phyloP scores from a whole-genome alignment of 2,329 filamentous ascomycete species.

The Nannizziopsis arthrosporioides region DNA sequence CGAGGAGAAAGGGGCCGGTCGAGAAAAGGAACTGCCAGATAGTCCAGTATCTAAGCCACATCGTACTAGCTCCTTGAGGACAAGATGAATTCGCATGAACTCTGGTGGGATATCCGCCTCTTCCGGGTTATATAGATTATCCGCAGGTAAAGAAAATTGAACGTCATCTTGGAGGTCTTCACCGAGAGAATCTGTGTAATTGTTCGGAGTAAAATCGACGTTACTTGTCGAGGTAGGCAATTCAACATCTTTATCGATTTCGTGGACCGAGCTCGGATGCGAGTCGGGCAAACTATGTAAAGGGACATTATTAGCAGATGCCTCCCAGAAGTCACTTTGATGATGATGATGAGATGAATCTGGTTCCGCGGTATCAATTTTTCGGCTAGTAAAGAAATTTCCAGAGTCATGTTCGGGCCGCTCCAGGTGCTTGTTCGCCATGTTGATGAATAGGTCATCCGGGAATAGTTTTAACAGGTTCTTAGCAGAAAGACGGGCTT shows the following conservation, averaged over 20 bases:
- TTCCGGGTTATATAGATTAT: conserved; percentile 4
- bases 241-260: background rate
- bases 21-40: background rate
- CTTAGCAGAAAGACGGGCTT: conserved; percentile 59
- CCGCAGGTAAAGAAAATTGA: background rate
- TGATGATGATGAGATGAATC: conserved; percentile 2
- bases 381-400: conserved; percentile 12
- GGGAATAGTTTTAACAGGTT: conserved; percentile 62
- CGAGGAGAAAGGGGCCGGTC: background rate
- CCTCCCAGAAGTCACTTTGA: conserved; percentile 6
- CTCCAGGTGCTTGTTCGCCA: background rate
- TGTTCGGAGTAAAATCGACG: background rate
- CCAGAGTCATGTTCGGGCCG: conserved; percentile 13
- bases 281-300: conserved; percentile 12
- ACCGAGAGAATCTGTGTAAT: background rate
- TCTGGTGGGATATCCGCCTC: background rate
- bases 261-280: conserved; percentile 11
- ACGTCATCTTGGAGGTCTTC: background rate
- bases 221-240: background rate
- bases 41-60: background rate
- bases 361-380: conserved; percentile 13
- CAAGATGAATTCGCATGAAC: background rate
- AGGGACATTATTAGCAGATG: conserved; percentile 11
- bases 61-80: background rate
- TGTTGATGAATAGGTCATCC: conserved; percentile 12